Evolutionary conservation across 495 filamentous ascomycete genomes (phyloP), one percentile per base, ranked within the genome.

Genomic region (Xylaria scruposa): DNA sequence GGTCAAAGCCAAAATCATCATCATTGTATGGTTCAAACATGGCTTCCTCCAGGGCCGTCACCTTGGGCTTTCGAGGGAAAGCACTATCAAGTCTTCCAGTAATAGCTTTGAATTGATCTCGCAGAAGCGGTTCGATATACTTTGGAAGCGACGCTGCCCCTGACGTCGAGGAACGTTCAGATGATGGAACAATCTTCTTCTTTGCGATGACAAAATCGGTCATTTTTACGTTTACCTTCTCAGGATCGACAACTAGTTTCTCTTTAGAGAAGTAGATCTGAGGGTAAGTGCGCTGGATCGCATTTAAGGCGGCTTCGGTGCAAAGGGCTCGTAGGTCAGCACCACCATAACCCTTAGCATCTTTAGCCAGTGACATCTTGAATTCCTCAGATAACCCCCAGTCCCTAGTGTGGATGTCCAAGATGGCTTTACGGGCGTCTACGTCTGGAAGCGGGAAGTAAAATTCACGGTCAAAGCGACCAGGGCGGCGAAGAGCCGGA

Each of bases 221-320:
- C 17, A 97, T 92, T 31, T 90, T 89, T 67, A 98, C 89, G 33
- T 90, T 89, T 74, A 99, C 95, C 71, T 87, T 92, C 64, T 89
- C 88, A 0, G 94, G 92, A 75, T 98, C 91, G 68, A 98, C 94
- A 36, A 94, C 80, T 40, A 98, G 91, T 81, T 98, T 98, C 78
- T 97, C 88, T 75, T 93, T 89, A 0, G 95, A 96, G 65, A 89
- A 87, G 84, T 99, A 99, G 61, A 99, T 97, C 77, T 99, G 97
- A 10, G 96, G 96, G 78, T 96, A 99, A 24, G 92, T 93, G 68
- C 96, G 87, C 80, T 99, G 97, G 29, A 99, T 95, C 15, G 96
- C 94, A 81, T 98, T 99, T n/a, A 99, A 83, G 9, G 97, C 93
- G n/a, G 96, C 95, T 84, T 99, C 96, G 1, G 97, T 99, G 82